Evolutionary conservation across 371 early-diverging fungal species (phyloP).

Genomic region (Apophysomyces ossiformis): DNA sequence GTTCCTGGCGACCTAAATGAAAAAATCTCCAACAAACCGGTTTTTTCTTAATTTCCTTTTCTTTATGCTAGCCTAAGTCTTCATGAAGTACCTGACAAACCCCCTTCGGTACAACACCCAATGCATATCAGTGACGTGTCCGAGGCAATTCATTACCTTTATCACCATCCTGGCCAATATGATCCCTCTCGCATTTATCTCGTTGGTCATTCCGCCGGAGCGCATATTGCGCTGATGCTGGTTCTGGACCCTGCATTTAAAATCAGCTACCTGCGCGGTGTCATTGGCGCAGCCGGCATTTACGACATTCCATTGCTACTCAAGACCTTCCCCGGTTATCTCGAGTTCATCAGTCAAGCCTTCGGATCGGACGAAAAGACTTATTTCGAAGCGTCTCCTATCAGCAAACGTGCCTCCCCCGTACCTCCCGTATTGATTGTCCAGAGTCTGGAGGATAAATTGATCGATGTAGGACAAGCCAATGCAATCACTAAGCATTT

Average conservation of each 20-base stretch:
- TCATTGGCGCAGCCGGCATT: conserved; percentile 82
- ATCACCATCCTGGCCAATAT: conserved; percentile 22
- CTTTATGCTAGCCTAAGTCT: conserved; percentile 37
- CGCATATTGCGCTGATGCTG: conserved; percentile 68
- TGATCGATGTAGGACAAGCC: conserved; percentile 66
- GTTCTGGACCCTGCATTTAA: conserved; percentile 48
- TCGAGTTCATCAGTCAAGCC: conserved; percentile 71
- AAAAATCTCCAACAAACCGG: not conserved
- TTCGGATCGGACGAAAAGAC: conserved; percentile 52
- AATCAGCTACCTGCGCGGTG: conserved; percentile 29
- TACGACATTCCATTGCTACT: conserved; percentile 74
- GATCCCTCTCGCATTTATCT: conserved; percentile 57
- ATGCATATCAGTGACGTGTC: conserved; percentile 63
- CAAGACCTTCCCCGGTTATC: conserved; percentile 66
- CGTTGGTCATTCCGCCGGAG: conserved; percentile 87
- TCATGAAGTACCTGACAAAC: conserved; percentile 18
- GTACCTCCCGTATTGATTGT: conserved; percentile 62
- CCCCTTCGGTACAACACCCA: conserved; percentile 53
- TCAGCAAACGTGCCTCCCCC: conserved; percentile 11
- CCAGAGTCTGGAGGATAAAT: conserved; percentile 70
- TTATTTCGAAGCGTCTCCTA: conserved; percentile 56
- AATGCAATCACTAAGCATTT: conserved; percentile 57
- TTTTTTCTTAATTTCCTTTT: conserved; percentile 15
- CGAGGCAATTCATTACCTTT: conserved; percentile 53
- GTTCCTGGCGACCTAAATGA: not conserved